A percentile compares a stretch with the other conserved stretches of the same genome.
Conservation (phyloP, 1,139 yeast genomes). For the Candida sanyaensis region DNA sequence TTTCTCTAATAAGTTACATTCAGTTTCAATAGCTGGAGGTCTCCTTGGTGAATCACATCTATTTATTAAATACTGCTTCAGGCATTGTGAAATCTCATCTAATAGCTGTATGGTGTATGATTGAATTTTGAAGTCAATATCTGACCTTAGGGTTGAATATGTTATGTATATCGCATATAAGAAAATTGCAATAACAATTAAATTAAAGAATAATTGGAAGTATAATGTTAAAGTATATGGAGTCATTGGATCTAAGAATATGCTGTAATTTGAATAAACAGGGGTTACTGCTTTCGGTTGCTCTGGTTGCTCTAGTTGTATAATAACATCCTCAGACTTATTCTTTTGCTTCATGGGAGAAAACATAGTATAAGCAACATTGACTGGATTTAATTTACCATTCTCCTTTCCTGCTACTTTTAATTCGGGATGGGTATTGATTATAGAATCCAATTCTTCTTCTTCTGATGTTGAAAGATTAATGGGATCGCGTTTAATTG, state of each 20-base stretch:
- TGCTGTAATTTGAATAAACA: conserved; percentile 3
- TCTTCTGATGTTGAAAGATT: neutral
- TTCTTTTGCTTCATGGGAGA: conserved; percentile 29
- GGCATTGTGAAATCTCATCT: conserved; percentile 70
- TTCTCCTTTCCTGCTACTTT: conserved; percentile 27
- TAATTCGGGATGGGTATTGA: conserved; percentile 35
- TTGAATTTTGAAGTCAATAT: conserved; percentile 70
- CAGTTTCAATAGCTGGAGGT: conserved; percentile 73
- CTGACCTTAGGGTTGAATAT: conserved; percentile 63
- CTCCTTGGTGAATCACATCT: conserved; percentile 55
- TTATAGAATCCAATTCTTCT: conserved; percentile 16
- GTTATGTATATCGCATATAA: conserved; percentile 57
- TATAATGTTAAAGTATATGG: conserved; percentile 73
- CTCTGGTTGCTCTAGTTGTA: conserved; percentile 15
- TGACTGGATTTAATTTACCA: conserved; percentile 38
- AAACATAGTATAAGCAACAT: conserved; percentile 44
- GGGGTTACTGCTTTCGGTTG: conserved; percentile 4
- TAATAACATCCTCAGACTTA: conserved; percentile 13
- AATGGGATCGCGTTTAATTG: conserved; percentile 11
- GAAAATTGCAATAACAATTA: conserved; percentile 55
- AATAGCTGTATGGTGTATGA: conserved; percentile 59
- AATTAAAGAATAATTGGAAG: conserved; percentile 68
- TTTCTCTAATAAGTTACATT: conserved; percentile 73
- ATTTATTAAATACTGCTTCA: conserved; percentile 69
- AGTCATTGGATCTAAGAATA: conserved; percentile 16